These are phyloP conservation scores for Mycena galopus DNA, from an alignment of 768 basidiomycete genomes.

Conservation along the genomic window DNA sequence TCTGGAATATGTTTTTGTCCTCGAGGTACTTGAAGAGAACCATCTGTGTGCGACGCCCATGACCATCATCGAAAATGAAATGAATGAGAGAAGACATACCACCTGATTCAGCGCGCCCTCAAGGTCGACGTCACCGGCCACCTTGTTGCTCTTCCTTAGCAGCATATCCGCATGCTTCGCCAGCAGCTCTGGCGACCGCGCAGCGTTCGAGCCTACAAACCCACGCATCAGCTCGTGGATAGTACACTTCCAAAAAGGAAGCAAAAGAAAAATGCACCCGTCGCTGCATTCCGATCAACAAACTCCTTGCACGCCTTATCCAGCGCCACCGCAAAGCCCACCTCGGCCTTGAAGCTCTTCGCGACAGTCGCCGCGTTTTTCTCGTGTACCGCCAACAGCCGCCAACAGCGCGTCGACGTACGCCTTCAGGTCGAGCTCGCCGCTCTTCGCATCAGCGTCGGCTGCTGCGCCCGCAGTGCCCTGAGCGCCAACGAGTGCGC, in stretches of 20 bases:
- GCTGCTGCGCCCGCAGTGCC: not conserved
- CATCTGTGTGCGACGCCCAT: too few species aligned
- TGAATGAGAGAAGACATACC: constrained; percentile 56
- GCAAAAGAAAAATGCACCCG: constrained; percentile 62
- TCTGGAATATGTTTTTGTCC: constrained; percentile 99
- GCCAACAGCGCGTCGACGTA: constrained; percentile 95
- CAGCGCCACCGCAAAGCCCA: constrained; percentile 92
- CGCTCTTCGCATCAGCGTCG: constrained; percentile 61
- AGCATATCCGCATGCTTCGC: constrained; percentile 95
- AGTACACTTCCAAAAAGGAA: not conserved
- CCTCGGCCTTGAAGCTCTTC: constrained; percentile 91
- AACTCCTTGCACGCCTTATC: constrained; percentile 97
- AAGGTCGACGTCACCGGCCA: constrained; percentile 91
- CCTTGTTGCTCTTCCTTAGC: constrained; percentile 94
- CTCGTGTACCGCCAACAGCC: constrained; percentile 88
- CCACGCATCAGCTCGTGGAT: too few species aligned
- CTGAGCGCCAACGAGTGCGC: constrained; percentile 76
- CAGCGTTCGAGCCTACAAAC: constrained; percentile 46
- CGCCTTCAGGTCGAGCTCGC: constrained; percentile 87
- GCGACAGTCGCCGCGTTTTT: constrained; percentile 92
- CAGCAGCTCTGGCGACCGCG: constrained; percentile 91
- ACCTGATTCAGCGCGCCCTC: constrained; percentile 92
- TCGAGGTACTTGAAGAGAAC: constrained; percentile 97
- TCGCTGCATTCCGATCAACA: constrained; percentile 93
- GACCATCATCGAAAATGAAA: not conserved